phyloP scores from a whole-genome alignment of 2,329 filamentous ascomycete genomes.

The Ophiostoma fasciatum region DNA sequence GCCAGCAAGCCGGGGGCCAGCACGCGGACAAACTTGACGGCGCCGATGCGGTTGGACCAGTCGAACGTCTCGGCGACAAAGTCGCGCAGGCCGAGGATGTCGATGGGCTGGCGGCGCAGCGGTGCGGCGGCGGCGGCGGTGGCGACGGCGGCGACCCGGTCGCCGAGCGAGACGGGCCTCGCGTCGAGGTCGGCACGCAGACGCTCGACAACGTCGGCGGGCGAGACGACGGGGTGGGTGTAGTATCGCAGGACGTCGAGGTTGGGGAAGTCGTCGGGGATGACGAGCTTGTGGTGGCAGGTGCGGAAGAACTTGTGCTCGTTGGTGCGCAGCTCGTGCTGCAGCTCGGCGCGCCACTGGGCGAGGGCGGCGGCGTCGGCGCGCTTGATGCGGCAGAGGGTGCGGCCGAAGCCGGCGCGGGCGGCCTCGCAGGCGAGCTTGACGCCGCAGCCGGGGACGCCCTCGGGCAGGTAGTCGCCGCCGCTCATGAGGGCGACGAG shows the following conservation, averaged over 20 bases:
- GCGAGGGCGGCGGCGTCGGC: conserved; percentile 44
- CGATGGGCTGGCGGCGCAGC: conserved; percentile 32
- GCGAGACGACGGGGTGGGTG: conserved; percentile 71
- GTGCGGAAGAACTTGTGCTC: conserved; percentile 66
- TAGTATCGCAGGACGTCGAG: conserved; percentile 72
- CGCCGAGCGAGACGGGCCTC: no score
- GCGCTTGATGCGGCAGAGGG: conserved; percentile 50
- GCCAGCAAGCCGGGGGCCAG: conserved; percentile 63
- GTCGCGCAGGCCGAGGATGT: conserved; percentile 51
- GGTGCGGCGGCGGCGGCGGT: background rate
- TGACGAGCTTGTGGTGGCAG: conserved; percentile 56
- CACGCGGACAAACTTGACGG: conserved; percentile 70
- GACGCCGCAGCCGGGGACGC: conserved; percentile 73
- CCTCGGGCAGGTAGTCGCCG: conserved; percentile 83
- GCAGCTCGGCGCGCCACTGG: conserved; percentile 57
- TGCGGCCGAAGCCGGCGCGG: conserved; percentile 68
- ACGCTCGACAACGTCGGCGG: conserved; percentile 36
- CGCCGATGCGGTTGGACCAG: conserved; percentile 66
- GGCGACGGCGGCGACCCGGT: background rate
- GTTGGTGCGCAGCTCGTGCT: conserved; percentile 69
- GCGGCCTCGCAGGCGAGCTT: conserved; percentile 86
- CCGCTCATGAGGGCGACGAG: conserved; percentile 89
- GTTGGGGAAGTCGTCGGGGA: conserved; percentile 73
- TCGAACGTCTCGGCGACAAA: conserved; percentile 74
- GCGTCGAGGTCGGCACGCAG: conserved; percentile 46